phyloP scores from a whole-genome alignment of 2,329 filamentous ascomycete species.

The Didymella sp. region DNA sequence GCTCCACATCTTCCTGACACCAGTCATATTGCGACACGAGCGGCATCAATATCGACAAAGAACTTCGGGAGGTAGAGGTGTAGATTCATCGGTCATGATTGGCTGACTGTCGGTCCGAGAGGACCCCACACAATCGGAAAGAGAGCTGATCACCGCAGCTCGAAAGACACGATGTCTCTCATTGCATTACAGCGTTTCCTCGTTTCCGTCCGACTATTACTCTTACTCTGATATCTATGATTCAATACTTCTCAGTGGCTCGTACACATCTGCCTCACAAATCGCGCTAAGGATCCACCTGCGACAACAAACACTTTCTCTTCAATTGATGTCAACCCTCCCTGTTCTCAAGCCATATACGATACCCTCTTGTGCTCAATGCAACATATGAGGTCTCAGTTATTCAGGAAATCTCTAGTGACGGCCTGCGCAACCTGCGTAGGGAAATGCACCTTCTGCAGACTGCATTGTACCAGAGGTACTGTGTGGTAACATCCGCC shows the following conservation, averaged over 20 bases:
- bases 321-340: not conserved
- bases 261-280: not conserved
- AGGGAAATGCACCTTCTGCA: no score
- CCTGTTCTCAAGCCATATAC: not conserved
- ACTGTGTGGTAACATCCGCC: no score
- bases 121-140: not conserved
- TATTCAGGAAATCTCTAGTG: no score
- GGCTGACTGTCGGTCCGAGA: not conserved
- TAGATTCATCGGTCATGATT: not conserved
- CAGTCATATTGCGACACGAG: not conserved
- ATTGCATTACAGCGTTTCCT: conserved; percentile 5
- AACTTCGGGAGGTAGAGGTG: no score
- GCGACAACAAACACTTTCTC: not conserved
- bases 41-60: not conserved
- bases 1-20: not conserved
- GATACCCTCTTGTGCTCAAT: no score
- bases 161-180: not conserved
- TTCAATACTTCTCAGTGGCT: not conserved
- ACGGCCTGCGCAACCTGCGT: no score
- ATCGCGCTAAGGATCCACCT: not conserved
- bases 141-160: not conserved
- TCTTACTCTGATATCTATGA: not conserved
- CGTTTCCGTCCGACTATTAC: not conserved
- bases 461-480: no score
- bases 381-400: no score